phyloP scores from a whole-genome alignment of 1,139 yeast species.

The Saccharomyces hybrid region DNA sequence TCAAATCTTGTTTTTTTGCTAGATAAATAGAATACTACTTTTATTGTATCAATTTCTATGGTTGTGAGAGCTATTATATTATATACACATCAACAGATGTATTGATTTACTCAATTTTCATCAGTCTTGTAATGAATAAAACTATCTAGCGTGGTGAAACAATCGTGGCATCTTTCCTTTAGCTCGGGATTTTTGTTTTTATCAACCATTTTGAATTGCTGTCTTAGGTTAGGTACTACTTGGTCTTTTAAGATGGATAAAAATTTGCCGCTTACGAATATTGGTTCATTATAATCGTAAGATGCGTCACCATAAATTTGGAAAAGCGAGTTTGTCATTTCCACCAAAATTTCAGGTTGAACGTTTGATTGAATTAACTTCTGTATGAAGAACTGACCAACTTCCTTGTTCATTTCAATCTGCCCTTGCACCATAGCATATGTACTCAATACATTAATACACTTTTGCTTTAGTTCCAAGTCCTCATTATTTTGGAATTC shows the following conservation, averaged over 20 bases:
- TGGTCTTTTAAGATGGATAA: constrained; percentile 38
- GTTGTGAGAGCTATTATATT: neutral
- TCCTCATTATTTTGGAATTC: constrained; percentile 17
- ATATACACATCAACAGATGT: neutral
- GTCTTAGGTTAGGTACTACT: constrained; percentile 42
- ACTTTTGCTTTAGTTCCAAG: constrained; percentile 24
- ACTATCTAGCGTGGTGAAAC: constrained; percentile 56
- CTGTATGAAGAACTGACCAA: constrained; percentile 43
- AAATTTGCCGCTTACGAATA: constrained; percentile 56
- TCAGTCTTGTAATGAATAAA: constrained; percentile 66
- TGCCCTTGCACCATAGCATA: constrained; percentile 46
- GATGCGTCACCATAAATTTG: constrained; percentile 76
- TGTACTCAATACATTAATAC: constrained; percentile 46
- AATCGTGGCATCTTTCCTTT: constrained; percentile 62
- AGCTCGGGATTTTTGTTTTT: constrained; percentile 52
- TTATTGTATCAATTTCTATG: neutral
- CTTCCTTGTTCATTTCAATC: constrained; percentile 38
- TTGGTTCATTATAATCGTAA: constrained; percentile 57
- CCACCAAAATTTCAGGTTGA: constrained; percentile 40
- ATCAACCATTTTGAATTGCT: constrained; percentile 53
- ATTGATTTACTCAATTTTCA: constrained; percentile 28
- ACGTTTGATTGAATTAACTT: constrained; percentile 24
- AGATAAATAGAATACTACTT: neutral
- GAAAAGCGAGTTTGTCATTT: constrained; percentile 56
- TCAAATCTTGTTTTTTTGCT: neutral